These are phyloP conservation scores for Fonsecaea pugnacius DNA, from an alignment of 2,329 filamentous ascomycete genomes.

Conservation along the genomic window DNA sequence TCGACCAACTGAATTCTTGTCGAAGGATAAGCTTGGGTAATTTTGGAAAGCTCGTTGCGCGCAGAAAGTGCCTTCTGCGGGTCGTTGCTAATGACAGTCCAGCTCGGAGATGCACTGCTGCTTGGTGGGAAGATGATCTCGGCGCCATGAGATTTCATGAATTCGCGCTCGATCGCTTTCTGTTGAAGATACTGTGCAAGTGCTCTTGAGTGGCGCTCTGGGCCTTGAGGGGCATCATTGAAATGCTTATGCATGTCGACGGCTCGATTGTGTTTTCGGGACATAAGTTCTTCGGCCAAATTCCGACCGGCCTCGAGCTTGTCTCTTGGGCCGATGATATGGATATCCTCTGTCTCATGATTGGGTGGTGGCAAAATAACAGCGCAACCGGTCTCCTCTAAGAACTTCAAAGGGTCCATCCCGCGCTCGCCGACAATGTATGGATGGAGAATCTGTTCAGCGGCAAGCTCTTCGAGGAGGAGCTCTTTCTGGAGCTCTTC, in stretches of 20 bases:
- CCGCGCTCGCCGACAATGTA: conserved; percentile 90
- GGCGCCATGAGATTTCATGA: conserved; percentile 80
- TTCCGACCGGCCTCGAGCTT: conserved; percentile 76
- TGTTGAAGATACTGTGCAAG: conserved; percentile 86
- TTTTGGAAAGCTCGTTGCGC: conserved; percentile 54
- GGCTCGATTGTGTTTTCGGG: conserved; percentile 80
- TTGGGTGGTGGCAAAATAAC: conserved; percentile 78
- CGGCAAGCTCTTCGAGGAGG: conserved; percentile 75
- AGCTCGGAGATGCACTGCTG: conserved; percentile 58
- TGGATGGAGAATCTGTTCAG: conserved; percentile 86
- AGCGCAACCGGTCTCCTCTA: conserved; percentile 85
- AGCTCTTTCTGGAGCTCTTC: conserved; percentile 76
- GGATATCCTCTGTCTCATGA: conserved; percentile 80
- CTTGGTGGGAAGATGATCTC: conserved; percentile 78
- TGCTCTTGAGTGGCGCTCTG: conserved; percentile 78
- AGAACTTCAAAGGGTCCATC: conserved; percentile 80
- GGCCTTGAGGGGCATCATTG: conserved; percentile 70
- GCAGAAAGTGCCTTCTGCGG: conserved; percentile 70
- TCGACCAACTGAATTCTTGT: conserved; percentile 50
- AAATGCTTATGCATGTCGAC: conserved; percentile 83
- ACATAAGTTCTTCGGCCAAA: conserved; percentile 84
- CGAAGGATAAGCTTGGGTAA: conserved; percentile 55
- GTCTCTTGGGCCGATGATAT: conserved; percentile 78
- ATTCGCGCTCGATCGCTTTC: conserved; percentile 76
- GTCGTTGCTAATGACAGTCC: conserved; percentile 87